Conservation (phyloP, 176 grass and related monocot genomes). For the Oryza longistaminata region DNA sequence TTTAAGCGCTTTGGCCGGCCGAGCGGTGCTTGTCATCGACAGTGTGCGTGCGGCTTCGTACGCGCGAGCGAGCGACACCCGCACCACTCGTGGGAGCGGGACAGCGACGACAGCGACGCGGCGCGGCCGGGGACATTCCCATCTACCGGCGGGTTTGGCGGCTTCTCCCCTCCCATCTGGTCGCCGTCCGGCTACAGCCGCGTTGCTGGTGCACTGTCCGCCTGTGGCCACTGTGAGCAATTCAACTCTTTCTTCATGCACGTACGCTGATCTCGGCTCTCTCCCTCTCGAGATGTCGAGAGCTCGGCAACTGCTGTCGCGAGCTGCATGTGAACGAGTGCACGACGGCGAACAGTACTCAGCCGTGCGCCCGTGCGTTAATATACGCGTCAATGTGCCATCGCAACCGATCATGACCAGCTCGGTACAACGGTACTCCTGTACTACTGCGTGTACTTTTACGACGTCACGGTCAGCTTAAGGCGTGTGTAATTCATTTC, state of each 20-base stretch:
- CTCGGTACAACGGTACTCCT: not conserved
- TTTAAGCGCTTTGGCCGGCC: not conserved
- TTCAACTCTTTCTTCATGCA: constrained; percentile 31
- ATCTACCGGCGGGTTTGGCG: constrained; percentile 20
- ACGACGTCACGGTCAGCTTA: no score
- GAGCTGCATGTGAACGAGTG: constrained; percentile 46
- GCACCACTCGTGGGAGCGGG: constrained; percentile 40
- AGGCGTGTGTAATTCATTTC: no score
- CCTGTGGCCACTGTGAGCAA: constrained; percentile 26
- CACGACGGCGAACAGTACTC: constrained; percentile 35
- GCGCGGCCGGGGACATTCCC: constrained; percentile 33
- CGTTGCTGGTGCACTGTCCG: constrained; percentile 37
- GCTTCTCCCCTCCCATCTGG: not conserved
- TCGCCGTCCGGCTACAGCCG: constrained; percentile 15
- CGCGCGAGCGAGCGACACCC: not conserved
- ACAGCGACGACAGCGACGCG: constrained; percentile 44
- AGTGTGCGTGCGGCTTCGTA: not conserved
- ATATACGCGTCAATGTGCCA: not conserved
- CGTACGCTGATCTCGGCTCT: not conserved
- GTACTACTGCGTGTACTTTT: no score
- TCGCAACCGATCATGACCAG: not conserved
- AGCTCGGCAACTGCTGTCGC: not conserved
- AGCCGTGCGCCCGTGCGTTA: not conserved
- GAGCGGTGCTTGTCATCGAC: not conserved
- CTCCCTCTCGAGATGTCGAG: not conserved